These are phyloP conservation scores for Aspergillus costaricaensis DNA, from an alignment of 2,329 filamentous ascomycete genomes.

Conservation along the genomic window DNA sequence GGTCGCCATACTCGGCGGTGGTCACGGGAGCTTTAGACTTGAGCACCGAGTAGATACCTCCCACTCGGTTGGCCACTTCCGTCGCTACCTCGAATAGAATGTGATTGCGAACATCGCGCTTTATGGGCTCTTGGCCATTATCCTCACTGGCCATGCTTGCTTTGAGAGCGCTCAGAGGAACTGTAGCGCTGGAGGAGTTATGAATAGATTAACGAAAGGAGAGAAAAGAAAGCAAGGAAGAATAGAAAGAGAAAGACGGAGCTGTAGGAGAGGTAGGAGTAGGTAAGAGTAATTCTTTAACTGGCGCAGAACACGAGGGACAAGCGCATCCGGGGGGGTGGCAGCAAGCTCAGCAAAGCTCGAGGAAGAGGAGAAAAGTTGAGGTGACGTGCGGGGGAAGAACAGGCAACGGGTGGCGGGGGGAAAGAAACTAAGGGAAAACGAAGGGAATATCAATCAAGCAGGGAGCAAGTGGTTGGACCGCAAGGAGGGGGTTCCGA, in stretches of 20 bases:
- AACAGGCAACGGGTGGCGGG: conserved; percentile 3
- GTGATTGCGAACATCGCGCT: conserved; percentile 86
- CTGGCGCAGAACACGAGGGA: background rate
- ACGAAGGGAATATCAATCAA: background rate
- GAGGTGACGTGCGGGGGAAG: conserved; percentile 6
- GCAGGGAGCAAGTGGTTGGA: background rate
- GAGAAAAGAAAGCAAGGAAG: background rate
- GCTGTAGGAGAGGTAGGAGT: background rate
- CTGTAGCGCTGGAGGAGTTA: background rate
- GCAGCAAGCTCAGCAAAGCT: background rate
- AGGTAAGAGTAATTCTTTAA: background rate
- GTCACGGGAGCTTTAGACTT: conserved; percentile 99
- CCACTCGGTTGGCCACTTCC: conserved; percentile 96
- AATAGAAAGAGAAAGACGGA: background rate
- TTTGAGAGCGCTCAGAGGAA: background rate
- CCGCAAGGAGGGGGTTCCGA: background rate
- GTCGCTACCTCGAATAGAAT: conserved; percentile 95
- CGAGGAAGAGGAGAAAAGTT: background rate
- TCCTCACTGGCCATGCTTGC: conserved; percentile 40
- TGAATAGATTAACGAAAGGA: background rate
- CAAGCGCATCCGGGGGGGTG: no score
- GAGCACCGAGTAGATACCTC: conserved; percentile 98
- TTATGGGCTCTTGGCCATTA: conserved; percentile 59
- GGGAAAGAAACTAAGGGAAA: background rate
- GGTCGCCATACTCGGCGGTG: conserved; percentile 96